Evolutionary conservation across 2,329 filamentous ascomycete species (phyloP), one percentile per base, ranked within the genome.

Genomic region (Trichothecium sympodiale): DNA sequence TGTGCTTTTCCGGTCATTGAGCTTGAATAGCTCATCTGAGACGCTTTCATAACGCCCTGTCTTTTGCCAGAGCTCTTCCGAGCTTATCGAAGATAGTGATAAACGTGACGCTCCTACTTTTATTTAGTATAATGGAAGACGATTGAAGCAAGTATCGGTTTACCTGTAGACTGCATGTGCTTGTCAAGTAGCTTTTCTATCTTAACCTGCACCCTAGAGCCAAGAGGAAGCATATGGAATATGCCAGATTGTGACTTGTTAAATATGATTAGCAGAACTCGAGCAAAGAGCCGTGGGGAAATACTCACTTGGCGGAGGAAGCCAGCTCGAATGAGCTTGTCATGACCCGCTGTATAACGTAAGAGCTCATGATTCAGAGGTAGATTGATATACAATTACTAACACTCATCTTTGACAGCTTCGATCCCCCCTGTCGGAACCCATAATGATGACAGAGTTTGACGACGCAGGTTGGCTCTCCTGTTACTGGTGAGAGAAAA

Each of bases 141-240:
- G 35, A 27, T 29, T n/a, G 50, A 38, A 17, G 17, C 20, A 31
- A n/a, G 23, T 7, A 10, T 10, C 13, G 8, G 18, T 15, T 20
- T 36, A 82, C 82, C 80, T 46, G 91, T 60, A 25, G 69, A 71
- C 35, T 67, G 65, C 91, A 98, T 98, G 53, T 95, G 78, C 52
- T 82, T 84, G 53, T 95, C 88, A 46, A 98, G 81, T 9, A 96
- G 62, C 9, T 62, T 62, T 52, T 95, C 87, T 20, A 96, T 65
- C 56, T 96, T 98, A 35, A 86, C 74, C 50, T 94, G 87, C 1
- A 96, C 85, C 18, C 86, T 74, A 20, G 86, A 68, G 0, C 91
- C 91, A 0, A 98, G 62, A 0, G 91, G 91, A 2, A 98, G 69
- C 52, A 94, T 70, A 51, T 98, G 91, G 49, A 95, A 98, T 26